Evolutionary conservation across 345 rosid genomes (phyloP).

Genomic region (Moricandia moricandioides): DNA sequence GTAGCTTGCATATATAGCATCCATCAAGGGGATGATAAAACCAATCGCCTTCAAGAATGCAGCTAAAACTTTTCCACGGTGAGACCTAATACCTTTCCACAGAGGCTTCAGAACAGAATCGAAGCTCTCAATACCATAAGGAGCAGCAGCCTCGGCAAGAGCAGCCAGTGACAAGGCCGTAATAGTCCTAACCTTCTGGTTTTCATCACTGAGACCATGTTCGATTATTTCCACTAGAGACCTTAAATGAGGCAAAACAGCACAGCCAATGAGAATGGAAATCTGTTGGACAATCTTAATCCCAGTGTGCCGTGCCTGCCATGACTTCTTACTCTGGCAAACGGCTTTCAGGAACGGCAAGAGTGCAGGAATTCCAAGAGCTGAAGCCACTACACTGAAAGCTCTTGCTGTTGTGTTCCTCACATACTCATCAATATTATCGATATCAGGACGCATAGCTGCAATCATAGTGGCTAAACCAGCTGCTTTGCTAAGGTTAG

Average conservation of each 20-base stretch:
- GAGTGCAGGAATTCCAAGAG: conserved; percentile 93
- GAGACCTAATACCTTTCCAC: conserved; percentile 98
- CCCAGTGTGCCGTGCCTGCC: conserved; percentile 99
- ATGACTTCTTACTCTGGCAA: conserved; percentile 98
- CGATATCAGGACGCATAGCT: conserved; percentile 99
- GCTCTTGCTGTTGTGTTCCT: conserved; percentile 99
- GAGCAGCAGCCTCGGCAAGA: conserved; percentile 99
- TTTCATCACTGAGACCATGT: conserved; percentile 95
- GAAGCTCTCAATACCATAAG: conserved; percentile 98
- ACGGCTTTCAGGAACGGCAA: conserved; percentile 95
- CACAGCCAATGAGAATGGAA: conserved; percentile 96
- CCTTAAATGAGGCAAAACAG: conserved; percentile 90
- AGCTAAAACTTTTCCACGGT: conserved; percentile 98
- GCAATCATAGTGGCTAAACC: conserved; percentile 99
- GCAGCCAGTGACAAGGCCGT: conserved; percentile 99
- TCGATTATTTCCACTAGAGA: conserved; percentile 93
- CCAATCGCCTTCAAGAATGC: conserved; percentile 99
- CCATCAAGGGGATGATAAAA: conserved; percentile 96
- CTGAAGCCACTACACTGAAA: conserved; percentile 99
- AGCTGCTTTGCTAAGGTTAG: conserved; percentile 97
- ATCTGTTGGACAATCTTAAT: conserved; percentile 99
- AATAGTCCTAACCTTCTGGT: conserved; percentile 95
- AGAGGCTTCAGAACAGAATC: conserved; percentile 94
- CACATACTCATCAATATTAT: conserved; percentile 95
- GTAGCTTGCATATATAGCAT: conserved; percentile 91